Evolutionary conservation across 2,329 filamentous ascomycete genomes (phyloP), one percentile per base, ranked within the genome.

Genomic region (Epichloe aotearoae): DNA sequence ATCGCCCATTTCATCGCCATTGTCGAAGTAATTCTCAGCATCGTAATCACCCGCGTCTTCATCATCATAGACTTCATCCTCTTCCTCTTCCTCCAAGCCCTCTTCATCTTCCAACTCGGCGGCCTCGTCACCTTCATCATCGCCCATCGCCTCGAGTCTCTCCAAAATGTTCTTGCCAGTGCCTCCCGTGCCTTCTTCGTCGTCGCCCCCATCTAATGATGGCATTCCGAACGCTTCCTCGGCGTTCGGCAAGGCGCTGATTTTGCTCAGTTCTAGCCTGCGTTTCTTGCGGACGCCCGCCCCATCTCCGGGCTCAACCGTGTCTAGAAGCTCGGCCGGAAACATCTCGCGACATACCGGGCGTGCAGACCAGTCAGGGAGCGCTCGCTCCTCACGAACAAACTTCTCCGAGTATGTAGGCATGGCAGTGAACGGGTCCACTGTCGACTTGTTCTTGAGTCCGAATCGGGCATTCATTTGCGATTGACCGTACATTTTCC

Each of bases 31-130:
- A 10, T 71, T 70, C 58, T 82, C 78, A 2, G 78, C 78, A 43
- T 81, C 74, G 59, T 82, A 82, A 53, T 81, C 78, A 7, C 78
- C 77, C 1, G 74, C 78, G 46, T 77, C 75, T 52, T 80, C 76
- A 50, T 81, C 78, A 46, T 81, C 75, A 53, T 74, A 76, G 23
- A 65, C 67, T 50, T 75, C 72, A 50, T 75, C 73, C 55, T 74
- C 71, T 17, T 72, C 72, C 10, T 70, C 71, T 48, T 73, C 70
- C 36, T 67, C 66, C 39, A 64, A 59, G 8, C 66, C 72, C 47
- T 77, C 75, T 20, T 77, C 74, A 30, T 76, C 74, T 36, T 75
- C 75, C 17, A 72, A 66, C 6, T 74, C 74, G 2, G 63, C 71
- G 6, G 54, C 70, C 17, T 75, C 75, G 2, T 75, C 72, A 10